Base-by-base conservation (phyloP, 306 rosid species). In the Acacia acuminata region DNA sequence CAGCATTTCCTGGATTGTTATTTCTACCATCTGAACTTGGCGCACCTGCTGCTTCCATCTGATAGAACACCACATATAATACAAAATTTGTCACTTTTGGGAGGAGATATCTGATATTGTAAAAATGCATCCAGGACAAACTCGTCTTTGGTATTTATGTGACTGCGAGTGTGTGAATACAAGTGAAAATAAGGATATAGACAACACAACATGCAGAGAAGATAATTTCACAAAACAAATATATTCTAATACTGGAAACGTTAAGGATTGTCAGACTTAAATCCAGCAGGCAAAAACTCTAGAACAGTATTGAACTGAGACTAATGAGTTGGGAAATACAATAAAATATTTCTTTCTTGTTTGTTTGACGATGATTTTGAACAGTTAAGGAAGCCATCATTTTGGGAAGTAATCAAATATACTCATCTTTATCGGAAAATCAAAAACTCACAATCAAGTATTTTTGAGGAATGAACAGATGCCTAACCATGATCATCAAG, bases 31-130 rank as follows among this genome's bases (percentile, higher is more conserved):
- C 84, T 5, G 87, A 77, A 77, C 73, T 48, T 82, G 84, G 83
- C 3, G 81, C 88, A 69, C 76, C 89, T 71, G 84, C 42, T n/a
- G 77, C 78, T 76, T 85, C 90, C 80, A 88, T 85, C 90, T 84
- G 78, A 63, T 34, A 83, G 43, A 72, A 60, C 67, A 67, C 40
- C 72, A 61, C 20, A 72, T 8, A 51, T 22, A n/a, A 76, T 43
- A 43, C 76, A 53, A 75, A 13, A 61, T 19, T 48, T 43, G 13
- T 53, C n/a, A 73, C 24, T 40, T 51, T 78, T 1, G 8, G 53
- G 44, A 70, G 50, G 47, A 27, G 38, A 58, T 34, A 69, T 44
- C 56, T 36, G 7, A 13, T 10, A 38, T 22, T 45, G 38, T 38
- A 65, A 32, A 20, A 7, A 42, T 13, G 68, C 78, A 34, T 63